Base-by-base conservation (phyloP, 331 rosid genomes). In the Stylosanthes scabra region DNA sequence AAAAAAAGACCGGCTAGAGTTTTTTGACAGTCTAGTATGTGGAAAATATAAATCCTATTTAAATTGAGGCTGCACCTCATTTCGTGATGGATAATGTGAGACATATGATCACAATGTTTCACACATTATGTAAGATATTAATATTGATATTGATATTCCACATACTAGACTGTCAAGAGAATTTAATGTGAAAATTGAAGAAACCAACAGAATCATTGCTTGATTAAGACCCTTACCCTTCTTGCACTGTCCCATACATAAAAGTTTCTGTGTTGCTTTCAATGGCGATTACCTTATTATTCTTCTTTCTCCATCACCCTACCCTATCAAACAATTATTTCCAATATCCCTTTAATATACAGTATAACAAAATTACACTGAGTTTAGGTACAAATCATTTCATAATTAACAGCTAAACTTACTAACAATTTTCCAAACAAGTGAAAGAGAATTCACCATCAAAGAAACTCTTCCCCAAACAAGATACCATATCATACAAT, bases 381-480 rank as follows among this genome's bases (percentile, higher is more conserved):
- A 42, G 11, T 52, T 29, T 34, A 45, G 7, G 29, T 63, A 46
- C 42, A 44, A 75, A 57, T 27, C 60, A 54, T 56, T 11, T 41
- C 15, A 58, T 12, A 59, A 47, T 34, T 31, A 31, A 57, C 16
- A 58, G 56, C 27, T 75, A 9, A 67, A 44, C 12, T 59, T 45
- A 40, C 42, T 11, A 25, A 34, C 37, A 68, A 49, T 5, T 39
- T 68, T 59, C 49, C 42, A 34, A 60, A 50, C 55, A 68, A 29
- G 28, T 59, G 15, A 14, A 50, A 66, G 11, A 69, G 68, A 69
- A 55, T 29, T 68, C 39, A 9, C 62, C 10, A 42, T 61, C 44
- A 15, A 28, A 70, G 63, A 75, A 70, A 56, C 71, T 74, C 68
- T 40, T 69, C 49, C 40, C n/a, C 3, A 57, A 57, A 63, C 77